phyloP scores from a whole-genome alignment of 2,329 filamentous ascomycete species.

The Ophiosphaerella narmari region DNA sequence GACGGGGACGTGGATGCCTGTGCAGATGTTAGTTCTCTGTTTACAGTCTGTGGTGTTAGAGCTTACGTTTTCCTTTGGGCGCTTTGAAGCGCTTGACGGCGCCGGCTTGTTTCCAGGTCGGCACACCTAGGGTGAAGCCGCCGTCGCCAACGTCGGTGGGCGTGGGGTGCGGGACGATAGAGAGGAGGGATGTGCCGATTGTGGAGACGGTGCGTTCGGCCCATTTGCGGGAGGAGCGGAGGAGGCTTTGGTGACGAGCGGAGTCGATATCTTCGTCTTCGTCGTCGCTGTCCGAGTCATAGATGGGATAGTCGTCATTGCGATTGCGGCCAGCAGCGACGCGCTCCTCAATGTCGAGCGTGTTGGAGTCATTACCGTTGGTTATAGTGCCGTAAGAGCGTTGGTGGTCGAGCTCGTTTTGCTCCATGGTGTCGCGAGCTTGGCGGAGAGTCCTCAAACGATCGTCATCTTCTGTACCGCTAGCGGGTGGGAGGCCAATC shows the following conservation, averaged over 20 bases:
- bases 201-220: conserved; percentile 56
- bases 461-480: conserved; percentile 48
- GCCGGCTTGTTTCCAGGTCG: conserved; percentile 45
- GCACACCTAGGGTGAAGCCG: conserved; percentile 51
- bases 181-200: conserved; percentile 42
- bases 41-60: not conserved
- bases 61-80: conserved; percentile 70
- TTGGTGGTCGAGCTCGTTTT: conserved; percentile 56
- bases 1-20: conserved; percentile 90
- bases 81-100: conserved; percentile 65
- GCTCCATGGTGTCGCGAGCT: conserved; percentile 56
- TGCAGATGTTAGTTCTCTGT: conserved; percentile 8
- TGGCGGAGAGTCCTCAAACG: conserved; percentile 55
- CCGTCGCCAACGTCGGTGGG: conserved; percentile 50
- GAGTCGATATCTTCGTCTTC: conserved; percentile 74
- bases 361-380: conserved; percentile 46
- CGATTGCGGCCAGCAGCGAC: conserved; percentile 65
- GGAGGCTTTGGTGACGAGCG: conserved; percentile 72
- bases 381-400: conserved; percentile 53
- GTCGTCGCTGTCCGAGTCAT: conserved; percentile 87
- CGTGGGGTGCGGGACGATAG: conserved; percentile 46
- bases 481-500: conserved; percentile 29
- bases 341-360: conserved; percentile 81
- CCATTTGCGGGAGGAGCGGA: conserved; percentile 69
- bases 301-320: conserved; percentile 79